Evolutionary conservation across 2,329 filamentous ascomycete genomes (phyloP).

Genomic region (Aaosphaeria arxii): DNA sequence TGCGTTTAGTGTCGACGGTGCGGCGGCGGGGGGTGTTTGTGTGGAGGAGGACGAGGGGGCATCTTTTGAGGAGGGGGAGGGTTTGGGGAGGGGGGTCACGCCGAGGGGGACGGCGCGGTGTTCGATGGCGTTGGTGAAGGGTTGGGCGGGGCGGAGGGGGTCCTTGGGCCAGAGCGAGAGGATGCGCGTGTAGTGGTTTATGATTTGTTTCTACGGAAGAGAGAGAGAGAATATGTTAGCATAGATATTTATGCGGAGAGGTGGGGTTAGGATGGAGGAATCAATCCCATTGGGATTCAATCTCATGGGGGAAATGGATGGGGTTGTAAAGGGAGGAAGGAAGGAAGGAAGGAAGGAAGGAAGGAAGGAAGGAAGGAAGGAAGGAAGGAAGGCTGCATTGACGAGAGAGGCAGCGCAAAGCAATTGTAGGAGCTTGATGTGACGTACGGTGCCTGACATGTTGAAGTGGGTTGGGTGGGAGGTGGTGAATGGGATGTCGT

Average conservation of each 20-base stretch:
- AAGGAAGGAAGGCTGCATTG: too few species aligned
- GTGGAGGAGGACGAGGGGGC: not conserved
- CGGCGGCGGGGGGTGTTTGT: slow-evolving; percentile 7
- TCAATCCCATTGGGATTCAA: too few species aligned
- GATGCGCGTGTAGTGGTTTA: slow-evolving; percentile 50
- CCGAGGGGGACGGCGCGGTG: slow-evolving; percentile 34
- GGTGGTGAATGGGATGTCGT: not conserved
- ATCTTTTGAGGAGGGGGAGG: not conserved
- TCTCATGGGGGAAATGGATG: too few species aligned
- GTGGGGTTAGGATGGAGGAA: too few species aligned
- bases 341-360: too few species aligned
- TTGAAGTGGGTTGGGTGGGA: not conserved
- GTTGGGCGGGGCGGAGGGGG: slow-evolving; percentile 46
- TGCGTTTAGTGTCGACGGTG: slow-evolving; percentile 4
- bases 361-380: too few species aligned
- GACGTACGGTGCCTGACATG: slow-evolving; percentile 13
- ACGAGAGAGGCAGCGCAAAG: too few species aligned
- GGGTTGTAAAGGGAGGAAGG: too few species aligned
- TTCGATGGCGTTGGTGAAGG: slow-evolving; percentile 45
- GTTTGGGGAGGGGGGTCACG: slow-evolving; percentile 20
- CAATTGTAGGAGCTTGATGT: not conserved
- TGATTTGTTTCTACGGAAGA: slow-evolving; percentile 10
- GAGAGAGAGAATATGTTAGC: too few species aligned
- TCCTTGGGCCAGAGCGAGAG: slow-evolving; percentile 50
- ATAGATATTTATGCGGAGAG: too few species aligned